Base-by-base conservation (phyloP, 257 asterid species). In the Verbascum thapsus region DNA sequence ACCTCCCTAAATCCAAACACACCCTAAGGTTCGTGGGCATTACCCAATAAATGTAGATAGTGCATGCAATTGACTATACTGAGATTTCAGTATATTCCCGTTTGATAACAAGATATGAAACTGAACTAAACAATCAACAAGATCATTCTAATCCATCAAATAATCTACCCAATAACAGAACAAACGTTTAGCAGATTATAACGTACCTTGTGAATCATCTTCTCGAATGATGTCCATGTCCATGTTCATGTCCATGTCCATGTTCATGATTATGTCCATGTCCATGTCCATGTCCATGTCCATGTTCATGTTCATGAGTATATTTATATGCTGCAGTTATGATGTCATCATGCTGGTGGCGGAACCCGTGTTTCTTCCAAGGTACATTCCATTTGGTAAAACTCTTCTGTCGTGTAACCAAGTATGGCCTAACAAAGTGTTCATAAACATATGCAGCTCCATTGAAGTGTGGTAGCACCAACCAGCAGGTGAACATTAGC, bases 371-470 rank as follows among this genome's bases (percentile, higher is more conserved):
- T 76, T 85, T 88, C 70, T 72, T 88, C 49, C 84, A 70, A 6
- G 96, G 96, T 43, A 86, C 81, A 35, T 86, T 86, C 88, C 90
- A 85, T 72, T 88, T 69, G 81, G 85, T 86, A 43, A 86, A 77
- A n/a, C 71, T 8, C 78, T 76, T 81, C 67, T 86, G 78, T 6
- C 95, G 73, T 9, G 84, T 85, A 17, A 91, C 86, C 5, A 89
- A 69, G 65, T 87, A 81, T 45, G 99, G 97, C 78, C 99, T 81
- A 8, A 94, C 91, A 34, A 61, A 89, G 50, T 90, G 90, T 61
- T 89, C 94, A 16, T 94, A 94, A 3, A 94, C 96, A 30, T 76
- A 85, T 12, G 99, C 95, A 52, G 97, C 99, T 61, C 97, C 99
- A 42, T 84, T 87, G 84, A 94, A 94, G 80, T 90, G 84, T 0